Evolutionary conservation across 176 grass and related monocot species (phyloP).

Genomic region (Musa schizocarpa): DNA sequence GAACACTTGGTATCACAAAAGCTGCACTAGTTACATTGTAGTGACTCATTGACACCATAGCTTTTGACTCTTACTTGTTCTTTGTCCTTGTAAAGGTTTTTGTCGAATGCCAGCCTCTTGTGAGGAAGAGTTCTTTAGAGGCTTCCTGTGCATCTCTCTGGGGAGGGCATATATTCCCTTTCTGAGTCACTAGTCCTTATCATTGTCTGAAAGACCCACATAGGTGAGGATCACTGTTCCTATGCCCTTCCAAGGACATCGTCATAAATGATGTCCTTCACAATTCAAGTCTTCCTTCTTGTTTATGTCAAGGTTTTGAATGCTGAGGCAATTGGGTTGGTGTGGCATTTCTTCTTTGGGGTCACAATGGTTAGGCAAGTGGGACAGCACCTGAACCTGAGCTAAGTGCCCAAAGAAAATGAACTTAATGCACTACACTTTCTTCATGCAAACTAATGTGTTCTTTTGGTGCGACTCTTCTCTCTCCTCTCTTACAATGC

Average conservation of each 20-base stretch:
- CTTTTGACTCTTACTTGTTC: background rate
- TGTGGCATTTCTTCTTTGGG: background rate
- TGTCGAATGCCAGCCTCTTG: background rate
- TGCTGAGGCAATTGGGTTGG: background rate
- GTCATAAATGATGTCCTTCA: background rate
- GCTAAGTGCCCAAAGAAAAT: background rate
- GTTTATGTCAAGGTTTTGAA: background rate
- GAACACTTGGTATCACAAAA: background rate
- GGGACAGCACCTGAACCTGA: background rate
- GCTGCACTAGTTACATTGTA: background rate
- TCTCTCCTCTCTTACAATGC: background rate
- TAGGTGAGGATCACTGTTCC: conserved; percentile 5
- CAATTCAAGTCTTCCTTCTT: too few species aligned
- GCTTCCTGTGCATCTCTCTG: background rate
- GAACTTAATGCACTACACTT: background rate
- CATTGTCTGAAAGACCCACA: background rate
- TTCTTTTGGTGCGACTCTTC: background rate
- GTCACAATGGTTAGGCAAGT: background rate
- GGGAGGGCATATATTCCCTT: background rate
- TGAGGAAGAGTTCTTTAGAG: background rate
- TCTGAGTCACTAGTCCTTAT: conserved; percentile 18
- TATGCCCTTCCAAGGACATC: background rate
- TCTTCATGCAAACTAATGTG: background rate
- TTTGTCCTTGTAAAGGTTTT: too few species aligned
- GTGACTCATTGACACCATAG: background rate